Conservation (phyloP, 371 early-diverging fungal genomes). For the Mucor velutinosus region DNA sequence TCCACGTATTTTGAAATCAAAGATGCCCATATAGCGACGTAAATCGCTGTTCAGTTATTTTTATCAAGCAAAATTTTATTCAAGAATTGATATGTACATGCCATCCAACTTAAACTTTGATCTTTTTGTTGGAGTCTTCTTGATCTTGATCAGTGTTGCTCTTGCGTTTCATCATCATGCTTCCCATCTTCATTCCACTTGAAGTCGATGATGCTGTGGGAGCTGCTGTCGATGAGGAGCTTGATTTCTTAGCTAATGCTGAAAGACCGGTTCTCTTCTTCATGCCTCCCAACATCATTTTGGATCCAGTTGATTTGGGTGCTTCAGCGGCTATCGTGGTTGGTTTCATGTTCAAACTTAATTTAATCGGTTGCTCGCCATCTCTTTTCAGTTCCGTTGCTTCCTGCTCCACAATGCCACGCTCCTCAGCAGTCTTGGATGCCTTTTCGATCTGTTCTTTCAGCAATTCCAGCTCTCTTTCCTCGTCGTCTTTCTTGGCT, state of each 20-base stretch:
- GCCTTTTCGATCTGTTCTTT: conserved; percentile 85
- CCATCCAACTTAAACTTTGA: neutral
- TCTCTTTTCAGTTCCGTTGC: conserved; percentile 73
- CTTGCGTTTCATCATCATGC: conserved; percentile 24
- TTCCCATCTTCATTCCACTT: conserved; percentile 10
- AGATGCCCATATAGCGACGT: too few species aligned
- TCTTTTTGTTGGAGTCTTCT: neutral
- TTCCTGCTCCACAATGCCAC: conserved; percentile 37
- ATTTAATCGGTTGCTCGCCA: conserved; percentile 40
- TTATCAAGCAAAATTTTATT: neutral
- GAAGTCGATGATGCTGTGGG: neutral
- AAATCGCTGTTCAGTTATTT: too few species aligned
- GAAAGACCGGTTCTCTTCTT: conserved; percentile 31
- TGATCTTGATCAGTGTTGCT: neutral
- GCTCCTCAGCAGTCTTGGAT: conserved; percentile 49
- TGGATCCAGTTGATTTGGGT: conserved; percentile 20
- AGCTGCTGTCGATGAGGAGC: neutral
- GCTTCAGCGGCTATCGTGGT: conserved; percentile 15
- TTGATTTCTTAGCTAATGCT: conserved; percentile 29
- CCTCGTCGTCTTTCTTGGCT: conserved; percentile 80
- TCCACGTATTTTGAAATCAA: too few species aligned
- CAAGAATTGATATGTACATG: neutral
- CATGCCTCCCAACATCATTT: conserved; percentile 48
- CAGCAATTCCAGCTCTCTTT: conserved; percentile 75
- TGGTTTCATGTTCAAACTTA: conserved; percentile 38